These are phyloP conservation scores for Aureobasidium uvarum DNA, from an alignment of 2,329 filamentous ascomycete species.

Conservation along the genomic window DNA sequence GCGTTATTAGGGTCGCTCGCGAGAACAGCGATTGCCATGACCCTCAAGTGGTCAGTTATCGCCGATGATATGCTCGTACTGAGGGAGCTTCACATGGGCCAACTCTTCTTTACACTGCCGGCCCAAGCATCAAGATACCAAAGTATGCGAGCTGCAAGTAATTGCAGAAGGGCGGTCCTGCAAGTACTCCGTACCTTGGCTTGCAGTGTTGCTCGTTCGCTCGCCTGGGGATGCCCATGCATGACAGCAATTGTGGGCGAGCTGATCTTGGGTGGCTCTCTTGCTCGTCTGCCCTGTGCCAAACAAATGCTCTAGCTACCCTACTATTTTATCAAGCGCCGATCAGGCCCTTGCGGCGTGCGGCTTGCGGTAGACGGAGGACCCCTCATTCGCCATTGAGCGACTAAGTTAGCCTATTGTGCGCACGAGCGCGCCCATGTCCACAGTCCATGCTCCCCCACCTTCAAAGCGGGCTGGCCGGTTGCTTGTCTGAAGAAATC, in stretches of 20 bases:
- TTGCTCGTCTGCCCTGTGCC: conserved; percentile 16
- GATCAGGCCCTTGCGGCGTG: conserved; percentile 26
- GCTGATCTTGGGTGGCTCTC: conserved; percentile 17
- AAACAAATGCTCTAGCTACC: conserved; percentile 16
- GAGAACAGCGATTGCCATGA: conserved; percentile 17
- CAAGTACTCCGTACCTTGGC: conserved; percentile 13
- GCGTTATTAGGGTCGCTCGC: conserved; percentile 20
- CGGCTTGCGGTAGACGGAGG: conserved; percentile 22
- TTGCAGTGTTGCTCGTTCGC: conserved; percentile 17
- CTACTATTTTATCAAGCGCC: conserved; percentile 22
- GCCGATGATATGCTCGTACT: conserved; percentile 22
- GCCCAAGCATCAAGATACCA: conserved; percentile 16
- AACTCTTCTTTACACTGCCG: conserved; percentile 20
- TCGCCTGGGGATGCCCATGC: conserved; percentile 17
- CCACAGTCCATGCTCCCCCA: conserved; percentile 22
- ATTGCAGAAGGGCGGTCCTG: conserved; percentile 12
- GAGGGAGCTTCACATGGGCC: conserved; percentile 15
- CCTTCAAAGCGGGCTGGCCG: conserved; percentile 27
- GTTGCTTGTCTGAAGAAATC: conserved; percentile 19
- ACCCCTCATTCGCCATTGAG: conserved; percentile 27
- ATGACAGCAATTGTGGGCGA: not conserved
- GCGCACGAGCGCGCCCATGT: conserved; percentile 21
- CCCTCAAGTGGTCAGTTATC: conserved; percentile 19
- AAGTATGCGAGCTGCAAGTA: conserved; percentile 24
- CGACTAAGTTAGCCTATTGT: conserved; percentile 26